Base-by-base conservation (phyloP, 805 yeast genomes). In the Citeromyces matritensis region DNA sequence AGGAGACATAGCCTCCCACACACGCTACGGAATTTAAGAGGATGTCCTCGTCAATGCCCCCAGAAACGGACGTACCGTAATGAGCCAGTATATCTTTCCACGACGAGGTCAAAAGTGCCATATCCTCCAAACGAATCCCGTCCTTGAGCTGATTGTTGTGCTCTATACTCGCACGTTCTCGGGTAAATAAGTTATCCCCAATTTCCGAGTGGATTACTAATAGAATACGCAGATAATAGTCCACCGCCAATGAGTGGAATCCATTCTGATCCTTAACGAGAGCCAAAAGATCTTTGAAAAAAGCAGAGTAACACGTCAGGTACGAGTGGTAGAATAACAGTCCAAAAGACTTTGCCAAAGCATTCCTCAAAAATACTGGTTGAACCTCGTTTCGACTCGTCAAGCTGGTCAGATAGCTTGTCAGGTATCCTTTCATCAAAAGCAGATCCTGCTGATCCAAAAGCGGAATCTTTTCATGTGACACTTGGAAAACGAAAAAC, bases 1-100 rank as follows among this genome's bases (percentile, higher is more conserved):
- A 91, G 15, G 86, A 75, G 15, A 85, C 80, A 66, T 80, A 91
- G 9, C 73, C 72, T 8, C 96, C 96, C 34, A 91, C 70, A 34
- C 73, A 73, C 32, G 62, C 61, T 31, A 84, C 61, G 5, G 73
- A 57, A 37, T 67, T 66, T 38, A 65, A 71, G 44, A 81, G 42
- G 38, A 79, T 63, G 36, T 70, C 72, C 39, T 44, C 39, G 9
- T 41, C 38, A 31, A 55, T 30, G 5, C 41, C 42, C 8, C 44
- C 37, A 7, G 15, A 11, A 26, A 8, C 21, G 9, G 27, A 12
- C 19, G 39, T 31, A 30, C 57, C 47, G 35, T 46, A 57, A 43
- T 49, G 54, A 9, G 47, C 45, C 36, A 81, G 53, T 13, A 77
- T 64, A 30, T 63, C 58, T 43, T 66, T 65, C 95, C 95, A 85